Conservation (phyloP, 495 filamentous ascomycete genomes). For the Hypoxylon fragiforme region DNA sequence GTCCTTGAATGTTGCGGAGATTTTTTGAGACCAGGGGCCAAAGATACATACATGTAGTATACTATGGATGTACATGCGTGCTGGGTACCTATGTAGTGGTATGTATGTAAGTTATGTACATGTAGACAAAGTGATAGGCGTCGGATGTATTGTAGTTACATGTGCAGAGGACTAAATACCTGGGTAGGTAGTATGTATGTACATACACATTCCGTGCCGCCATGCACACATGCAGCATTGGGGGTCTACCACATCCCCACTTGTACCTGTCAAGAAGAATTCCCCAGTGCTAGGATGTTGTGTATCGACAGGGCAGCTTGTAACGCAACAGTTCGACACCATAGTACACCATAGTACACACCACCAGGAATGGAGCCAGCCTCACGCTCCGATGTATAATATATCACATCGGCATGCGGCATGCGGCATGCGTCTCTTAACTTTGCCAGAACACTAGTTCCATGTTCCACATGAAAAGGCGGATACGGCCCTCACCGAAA, state of each 20-base stretch:
- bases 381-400: conserved; percentile 9
- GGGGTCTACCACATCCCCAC: conserved; percentile 24
- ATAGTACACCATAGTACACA: too few species aligned
- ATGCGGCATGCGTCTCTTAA: not conserved
- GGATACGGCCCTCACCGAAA: not conserved
- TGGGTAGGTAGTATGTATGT: too few species aligned
- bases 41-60: not conserved
- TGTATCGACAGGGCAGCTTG: conserved; percentile 29
- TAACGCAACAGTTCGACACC: conserved; percentile 14
- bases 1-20: conserved; percentile 25
- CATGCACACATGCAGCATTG: conserved; percentile 3
- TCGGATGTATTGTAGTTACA: too few species aligned
- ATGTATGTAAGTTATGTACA: too few species aligned
- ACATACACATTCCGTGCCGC: conserved; percentile 7
- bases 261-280: conserved; percentile 32
- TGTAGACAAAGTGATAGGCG: too few species aligned
- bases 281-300: conserved; percentile 35
- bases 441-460: not conserved
- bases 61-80: not conserved
- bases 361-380: conserved; percentile 30
- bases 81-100: not conserved
- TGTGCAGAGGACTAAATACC: too few species aligned
- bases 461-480: not conserved
- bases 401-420: not conserved
- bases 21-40: conserved; percentile 26